Percentiles rank a stretch among this genome's conserved stretches.
phyloP scores from a whole-genome alignment of 345 rosid genomes.

The Nephelium lappaceum region DNA sequence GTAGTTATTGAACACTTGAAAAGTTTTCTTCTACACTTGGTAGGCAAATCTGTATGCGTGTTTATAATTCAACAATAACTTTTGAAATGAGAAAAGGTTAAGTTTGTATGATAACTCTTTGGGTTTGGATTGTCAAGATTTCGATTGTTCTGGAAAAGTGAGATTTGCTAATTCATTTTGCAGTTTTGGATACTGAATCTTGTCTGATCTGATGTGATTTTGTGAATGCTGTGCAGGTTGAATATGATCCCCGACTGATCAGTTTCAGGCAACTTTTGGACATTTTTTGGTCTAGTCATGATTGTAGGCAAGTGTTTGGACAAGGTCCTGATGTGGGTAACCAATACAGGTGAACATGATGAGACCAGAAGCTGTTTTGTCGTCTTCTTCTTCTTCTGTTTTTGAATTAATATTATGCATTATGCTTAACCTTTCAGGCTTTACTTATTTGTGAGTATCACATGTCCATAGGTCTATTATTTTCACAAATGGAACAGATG shows the following conservation, averaged over 20 bases:
- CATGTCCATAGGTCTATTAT: slow-evolving; percentile 63
- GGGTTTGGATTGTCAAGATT: not conserved
- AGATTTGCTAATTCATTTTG: not conserved
- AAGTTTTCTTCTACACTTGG: too few relatives aligned
- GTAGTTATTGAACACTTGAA: not conserved
- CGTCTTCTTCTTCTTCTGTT: not conserved
- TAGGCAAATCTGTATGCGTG: not conserved
- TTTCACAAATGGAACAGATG: slow-evolving; percentile 85
- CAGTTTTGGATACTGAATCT: not conserved
- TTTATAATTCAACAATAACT: not conserved
- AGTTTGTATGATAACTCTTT: not conserved
- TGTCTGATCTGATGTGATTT: slow-evolving; percentile 1
- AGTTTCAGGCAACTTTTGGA: slow-evolving; percentile 77
- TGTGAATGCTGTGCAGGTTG: slow-evolving; percentile 54
- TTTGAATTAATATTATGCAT: not conserved
- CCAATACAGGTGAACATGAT: slow-evolving; percentile 70
- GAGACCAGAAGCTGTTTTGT: not conserved
- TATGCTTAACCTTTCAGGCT: not conserved
- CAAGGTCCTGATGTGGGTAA: slow-evolving; percentile 97
- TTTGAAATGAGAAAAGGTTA: not conserved
- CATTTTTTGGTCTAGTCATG: slow-evolving; percentile 91
- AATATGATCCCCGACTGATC: slow-evolving; percentile 71
- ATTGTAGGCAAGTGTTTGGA: slow-evolving; percentile 89
- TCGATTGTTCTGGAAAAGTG: not conserved
- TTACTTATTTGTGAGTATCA: slow-evolving; percentile 2